Conservation (phyloP, 148 eudicot genomes). For the Salicornia ramosissima region DNA sequence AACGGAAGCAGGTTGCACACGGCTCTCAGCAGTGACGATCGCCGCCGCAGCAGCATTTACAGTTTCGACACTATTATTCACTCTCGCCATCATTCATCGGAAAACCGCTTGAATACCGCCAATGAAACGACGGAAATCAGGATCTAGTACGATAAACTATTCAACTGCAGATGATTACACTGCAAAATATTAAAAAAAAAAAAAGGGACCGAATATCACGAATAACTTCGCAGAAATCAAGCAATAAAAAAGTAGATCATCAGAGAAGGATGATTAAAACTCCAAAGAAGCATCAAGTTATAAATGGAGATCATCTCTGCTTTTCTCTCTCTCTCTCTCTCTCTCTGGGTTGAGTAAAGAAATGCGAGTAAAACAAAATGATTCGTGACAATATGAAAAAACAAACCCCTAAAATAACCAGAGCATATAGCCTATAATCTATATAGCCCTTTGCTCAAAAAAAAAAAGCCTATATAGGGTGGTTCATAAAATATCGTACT, state of each 20-base stretch:
- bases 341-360: not conserved
- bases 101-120: slow-evolving; percentile 7
- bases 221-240: not conserved
- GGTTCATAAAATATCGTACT: no score
- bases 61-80: slow-evolving; percentile 53
- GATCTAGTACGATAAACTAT: slow-evolving; percentile 9
- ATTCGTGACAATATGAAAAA: slow-evolving; percentile 22
- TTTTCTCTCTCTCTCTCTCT: slow-evolving; percentile 6
- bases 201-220: not conserved
- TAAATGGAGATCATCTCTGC: not conserved
- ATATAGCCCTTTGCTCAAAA: no score
- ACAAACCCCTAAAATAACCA: not conserved
- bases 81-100: slow-evolving; percentile 30
- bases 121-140: not conserved
- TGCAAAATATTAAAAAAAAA: not conserved
- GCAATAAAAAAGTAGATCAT: not conserved
- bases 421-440: no score
- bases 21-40: slow-evolving; percentile 59
- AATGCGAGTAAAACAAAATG: slow-evolving; percentile 19
- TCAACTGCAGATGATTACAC: slow-evolving; percentile 8
- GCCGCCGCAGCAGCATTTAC: slow-evolving; percentile 82
- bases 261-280: not conserved
- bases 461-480: no score
- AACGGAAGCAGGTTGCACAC: slow-evolving; percentile 57
- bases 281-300: not conserved